Evolutionary conservation across 495 filamentous ascomycete species (phyloP), one percentile per base, ranked within the genome.

Genomic region (Tetracladium setigerum): DNA sequence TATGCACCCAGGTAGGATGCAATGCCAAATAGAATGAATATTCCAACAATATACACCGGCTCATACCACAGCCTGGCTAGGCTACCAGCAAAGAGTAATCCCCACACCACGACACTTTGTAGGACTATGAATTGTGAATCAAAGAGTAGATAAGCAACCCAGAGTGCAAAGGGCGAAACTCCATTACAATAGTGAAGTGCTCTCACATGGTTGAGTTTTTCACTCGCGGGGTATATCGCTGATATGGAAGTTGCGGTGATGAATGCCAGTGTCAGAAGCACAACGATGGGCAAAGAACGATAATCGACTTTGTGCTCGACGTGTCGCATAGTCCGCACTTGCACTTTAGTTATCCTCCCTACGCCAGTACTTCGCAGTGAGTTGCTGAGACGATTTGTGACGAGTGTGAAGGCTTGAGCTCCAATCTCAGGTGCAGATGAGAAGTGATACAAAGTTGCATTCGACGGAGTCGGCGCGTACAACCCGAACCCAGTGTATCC

Each of bases 41-140:
- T 39, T 5, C 46, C 47, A 11, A 57, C 14, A 19, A 57, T 2
- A 18, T 57, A 50, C 8, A 24, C 55, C 55, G 8, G 47, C 41
- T 13, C 48, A 57, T 2, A 48, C 2, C 8, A 50, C 18, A 34
- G 46, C 50, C 55, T n/a, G n/a, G 43, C 19, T 3, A 46, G 45
- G 2, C 37, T 7, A 22, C 54, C 54, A 13, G 47, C 46, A 17
- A 53, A 57, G 6, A 47, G 9, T 9, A 53, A 27, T 24, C 46
- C 50, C 54, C 55, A 57, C 7, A 57, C 50, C 15, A 54, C 32
- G 24, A 54, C 17, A 4, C 46, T 13, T 24, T 57, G 46, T 14
- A 57, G 34, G 9, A 57, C 30, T 18, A 57, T 57, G 19, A 57
- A 19, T 30, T 57, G 50, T 50, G 54, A 11, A 57, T 57, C 54